These are phyloP conservation scores for Choiromyces venosus DNA, from an alignment of 495 filamentous ascomycete genomes.

Conservation along the genomic window DNA sequence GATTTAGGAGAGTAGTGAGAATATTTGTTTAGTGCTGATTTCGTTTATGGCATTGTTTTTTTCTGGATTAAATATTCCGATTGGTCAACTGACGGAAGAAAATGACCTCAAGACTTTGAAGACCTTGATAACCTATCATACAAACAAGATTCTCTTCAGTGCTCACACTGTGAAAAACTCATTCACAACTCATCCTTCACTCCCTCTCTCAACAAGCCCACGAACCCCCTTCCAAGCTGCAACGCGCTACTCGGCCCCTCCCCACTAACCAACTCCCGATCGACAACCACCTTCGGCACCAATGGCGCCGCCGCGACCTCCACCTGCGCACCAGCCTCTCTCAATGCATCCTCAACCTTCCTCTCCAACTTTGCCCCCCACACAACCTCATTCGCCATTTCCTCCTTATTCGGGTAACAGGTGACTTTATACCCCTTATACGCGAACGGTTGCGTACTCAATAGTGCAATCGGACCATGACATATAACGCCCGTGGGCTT, in stretches of 20 bases:
- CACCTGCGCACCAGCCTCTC: slow-evolving; percentile 18
- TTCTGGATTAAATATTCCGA: too few species aligned
- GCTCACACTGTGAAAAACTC: too few species aligned
- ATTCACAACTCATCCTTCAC: too few species aligned
- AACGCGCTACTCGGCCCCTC: slow-evolving; percentile 17
- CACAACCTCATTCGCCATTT: slow-evolving; percentile 21
- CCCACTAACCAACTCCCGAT: slow-evolving; percentile 25
- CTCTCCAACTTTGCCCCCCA: slow-evolving; percentile 24
- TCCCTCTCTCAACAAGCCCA: slow-evolving; percentile 13
- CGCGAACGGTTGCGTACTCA: slow-evolving; percentile 46
- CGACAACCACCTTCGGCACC: slow-evolving; percentile 24
- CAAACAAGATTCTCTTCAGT: too few species aligned
- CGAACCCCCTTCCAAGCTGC: slow-evolving; percentile 19
- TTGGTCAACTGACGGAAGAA: too few species aligned
- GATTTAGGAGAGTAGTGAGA: too few species aligned
- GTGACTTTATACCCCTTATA: slow-evolving; percentile 35
- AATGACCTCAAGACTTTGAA: too few species aligned
- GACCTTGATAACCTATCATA: too few species aligned
- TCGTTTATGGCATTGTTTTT: too few species aligned
- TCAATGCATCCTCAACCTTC: slow-evolving; percentile 24
- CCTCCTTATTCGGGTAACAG: slow-evolving; percentile 28
- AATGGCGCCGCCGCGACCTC: slow-evolving; percentile 18
- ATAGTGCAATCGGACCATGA: slow-evolving; percentile 47
- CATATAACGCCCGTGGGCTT: slow-evolving; percentile 45
- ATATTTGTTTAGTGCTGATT: too few species aligned